phyloP scores from a whole-genome alignment of 163 green algal species.

The Chloroidium sp. region DNA sequence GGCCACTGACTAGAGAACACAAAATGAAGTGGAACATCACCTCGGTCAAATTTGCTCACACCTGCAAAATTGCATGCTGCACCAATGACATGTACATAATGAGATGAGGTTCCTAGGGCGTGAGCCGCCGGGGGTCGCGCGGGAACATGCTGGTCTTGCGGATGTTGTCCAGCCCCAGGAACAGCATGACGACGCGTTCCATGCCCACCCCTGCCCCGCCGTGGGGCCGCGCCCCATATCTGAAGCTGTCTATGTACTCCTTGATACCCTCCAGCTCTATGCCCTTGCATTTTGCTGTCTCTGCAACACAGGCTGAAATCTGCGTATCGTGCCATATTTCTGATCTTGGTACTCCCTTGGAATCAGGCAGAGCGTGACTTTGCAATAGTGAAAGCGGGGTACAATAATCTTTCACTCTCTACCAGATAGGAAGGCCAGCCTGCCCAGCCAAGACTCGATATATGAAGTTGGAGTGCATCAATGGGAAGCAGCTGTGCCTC shows the following conservation, averaged over 20 bases:
- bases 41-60: too few relatives aligned
- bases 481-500: too few relatives aligned
- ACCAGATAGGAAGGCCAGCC: too few relatives aligned
- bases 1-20: neutral
- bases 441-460: too few relatives aligned
- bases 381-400: too few relatives aligned
- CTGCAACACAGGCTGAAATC: constrained; percentile 8
- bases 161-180: constrained; percentile 95
- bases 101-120: constrained; percentile 41
- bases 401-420: too few relatives aligned
- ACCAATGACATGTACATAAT: too few relatives aligned
- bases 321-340: too few relatives aligned
- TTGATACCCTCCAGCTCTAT: constrained; percentile 79
- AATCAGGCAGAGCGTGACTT: too few relatives aligned
- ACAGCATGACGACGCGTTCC: constrained; percentile 98
- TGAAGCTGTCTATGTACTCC: constrained; percentile 95
- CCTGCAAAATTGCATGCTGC: too few relatives aligned
- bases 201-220: constrained; percentile 87
- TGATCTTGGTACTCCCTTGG: too few relatives aligned
- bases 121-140: constrained; percentile 87
- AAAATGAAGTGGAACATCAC: neutral
- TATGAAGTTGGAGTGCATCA: too few relatives aligned
- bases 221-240: constrained; percentile 75
- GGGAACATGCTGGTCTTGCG: constrained; percentile 96
- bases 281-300: constrained; percentile 58